These are phyloP conservation scores for Fusarium goolgardi DNA, from an alignment of 2,329 filamentous ascomycete species.

Conservation along the genomic window DNA sequence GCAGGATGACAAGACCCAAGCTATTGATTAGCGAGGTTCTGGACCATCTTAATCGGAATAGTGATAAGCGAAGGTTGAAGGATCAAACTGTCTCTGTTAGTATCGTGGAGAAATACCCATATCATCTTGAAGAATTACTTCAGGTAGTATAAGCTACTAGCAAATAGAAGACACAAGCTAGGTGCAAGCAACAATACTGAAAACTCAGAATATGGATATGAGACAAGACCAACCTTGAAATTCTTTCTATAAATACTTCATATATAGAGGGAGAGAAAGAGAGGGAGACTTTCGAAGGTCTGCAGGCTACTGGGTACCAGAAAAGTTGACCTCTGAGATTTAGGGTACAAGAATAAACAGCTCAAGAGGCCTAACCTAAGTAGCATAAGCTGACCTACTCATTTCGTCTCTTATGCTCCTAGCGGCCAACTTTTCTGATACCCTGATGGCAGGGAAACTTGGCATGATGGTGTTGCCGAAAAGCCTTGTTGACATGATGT, in stretches of 20 bases:
- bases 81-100: background rate
- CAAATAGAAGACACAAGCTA: background rate
- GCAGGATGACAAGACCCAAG: background rate
- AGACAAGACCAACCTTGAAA: background rate
- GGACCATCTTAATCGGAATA: background rate
- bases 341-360: too few species aligned
- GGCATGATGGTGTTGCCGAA: constrained; percentile 28
- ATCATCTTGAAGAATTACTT: background rate
- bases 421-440: too few species aligned
- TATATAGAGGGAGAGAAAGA: background rate
- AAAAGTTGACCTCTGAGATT: too few species aligned
- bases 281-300: background rate
- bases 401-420: too few species aligned
- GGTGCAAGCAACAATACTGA: background rate
- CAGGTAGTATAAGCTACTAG: background rate
- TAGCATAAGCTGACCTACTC: too few species aligned
- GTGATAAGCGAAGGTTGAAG: background rate
- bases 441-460: background rate
- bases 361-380: too few species aligned
- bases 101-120: too few species aligned
- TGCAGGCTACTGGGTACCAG: background rate
- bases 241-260: background rate
- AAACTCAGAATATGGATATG: background rate
- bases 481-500: constrained; percentile 26
- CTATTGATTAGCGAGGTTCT: background rate